Percentiles rank a stretch among this genome's conserved stretches.
Evolutionary conservation across 2,329 filamentous ascomycete genomes (phyloP).

Genomic region (Aureobasidium sp.): DNA sequence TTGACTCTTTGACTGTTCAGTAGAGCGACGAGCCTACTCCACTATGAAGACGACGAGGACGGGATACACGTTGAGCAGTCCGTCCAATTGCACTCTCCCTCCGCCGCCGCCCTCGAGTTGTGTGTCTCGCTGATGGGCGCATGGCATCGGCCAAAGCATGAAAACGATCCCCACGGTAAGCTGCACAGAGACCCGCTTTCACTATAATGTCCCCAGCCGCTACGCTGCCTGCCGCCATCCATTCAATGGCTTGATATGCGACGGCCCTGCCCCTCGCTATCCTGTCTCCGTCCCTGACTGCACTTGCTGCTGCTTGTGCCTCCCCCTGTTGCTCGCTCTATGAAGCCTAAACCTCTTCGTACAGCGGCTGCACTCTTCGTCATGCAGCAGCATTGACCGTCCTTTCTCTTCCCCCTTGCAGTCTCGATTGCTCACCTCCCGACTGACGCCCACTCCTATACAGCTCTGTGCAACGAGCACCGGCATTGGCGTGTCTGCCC

Average conservation of each 20-base stretch:
- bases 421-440: neutral
- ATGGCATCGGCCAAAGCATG: slow-evolving; percentile 29
- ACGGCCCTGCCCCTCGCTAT: slow-evolving; percentile 1
- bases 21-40: slow-evolving; percentile 6
- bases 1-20: neutral
- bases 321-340: slow-evolving; percentile 2
- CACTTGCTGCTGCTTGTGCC: neutral
- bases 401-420: neutral
- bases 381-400: slow-evolving; percentile 10
- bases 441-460: slow-evolving; percentile 17
- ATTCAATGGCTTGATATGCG: neutral
- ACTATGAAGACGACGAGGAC: slow-evolving; percentile 28
- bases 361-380: slow-evolving; percentile 2
- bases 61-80: slow-evolving; percentile 3
- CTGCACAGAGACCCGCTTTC: slow-evolving; percentile 6
- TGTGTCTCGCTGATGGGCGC: slow-evolving; percentile 2
- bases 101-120: neutral
- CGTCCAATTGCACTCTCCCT: neutral
- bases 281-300: neutral
- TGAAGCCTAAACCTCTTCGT: slow-evolving; percentile 2
- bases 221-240: slow-evolving; percentile 1
- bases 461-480: slow-evolving; percentile 57
- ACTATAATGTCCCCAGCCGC: slow-evolving; percentile 6
- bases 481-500: slow-evolving; percentile 48
- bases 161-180: slow-evolving; percentile 39